Percentiles rank a stretch among this genome's conserved stretches.
These are phyloP conservation scores for Pleurotus djamor DNA, from an alignment of 768 basidiomycete genomes.

Conservation along the genomic window DNA sequence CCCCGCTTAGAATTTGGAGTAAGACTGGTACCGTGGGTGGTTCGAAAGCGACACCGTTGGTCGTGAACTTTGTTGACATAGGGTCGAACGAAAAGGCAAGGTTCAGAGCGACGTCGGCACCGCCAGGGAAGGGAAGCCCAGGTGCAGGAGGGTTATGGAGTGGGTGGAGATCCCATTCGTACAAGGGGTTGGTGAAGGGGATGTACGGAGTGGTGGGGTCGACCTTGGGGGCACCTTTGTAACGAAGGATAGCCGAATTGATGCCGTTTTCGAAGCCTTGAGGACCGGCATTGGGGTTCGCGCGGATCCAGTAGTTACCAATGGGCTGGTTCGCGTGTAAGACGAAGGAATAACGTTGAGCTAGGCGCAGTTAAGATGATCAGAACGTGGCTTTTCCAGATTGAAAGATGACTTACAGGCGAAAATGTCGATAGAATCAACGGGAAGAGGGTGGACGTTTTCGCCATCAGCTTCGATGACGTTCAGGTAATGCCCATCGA, in stretches of 20 bases:
- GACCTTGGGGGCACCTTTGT: conserved; percentile 36
- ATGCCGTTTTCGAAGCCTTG: conserved; percentile 31
- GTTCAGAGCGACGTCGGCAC: conserved; percentile 38
- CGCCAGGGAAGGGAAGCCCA: conserved; percentile 28
- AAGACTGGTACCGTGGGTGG: conserved; percentile 44
- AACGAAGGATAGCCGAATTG: conserved; percentile 52
- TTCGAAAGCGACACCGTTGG: conserved; percentile 27
- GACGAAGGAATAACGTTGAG: conserved; percentile 34
- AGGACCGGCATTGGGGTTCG: conserved; percentile 22
- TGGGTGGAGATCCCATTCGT: conserved; percentile 38
- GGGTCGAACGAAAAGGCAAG: conserved; percentile 23
- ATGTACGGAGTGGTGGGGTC: conserved; percentile 38
- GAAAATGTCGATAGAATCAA: conserved; percentile 39
- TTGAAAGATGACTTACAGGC: conserved; percentile 21
- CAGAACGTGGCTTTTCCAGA: too few relatives aligned
- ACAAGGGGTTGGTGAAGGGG: conserved; percentile 21
- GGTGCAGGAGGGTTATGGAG: conserved; percentile 24
- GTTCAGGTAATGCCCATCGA: conserved; percentile 34
- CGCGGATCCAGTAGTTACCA: conserved; percentile 52
- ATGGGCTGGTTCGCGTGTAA: conserved; percentile 36
- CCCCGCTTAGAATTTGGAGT: conserved; percentile 48
- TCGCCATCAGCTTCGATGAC: conserved; percentile 42
- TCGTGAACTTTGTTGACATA: conserved; percentile 13
- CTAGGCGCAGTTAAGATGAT: too few relatives aligned
- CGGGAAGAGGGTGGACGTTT: conserved; percentile 20